A percentile compares a stretch with the other conserved stretches of the same genome.
Evolutionary conservation across 768 basidiomycete species (phyloP).

Genomic region (Phanerochaete carnosa): DNA sequence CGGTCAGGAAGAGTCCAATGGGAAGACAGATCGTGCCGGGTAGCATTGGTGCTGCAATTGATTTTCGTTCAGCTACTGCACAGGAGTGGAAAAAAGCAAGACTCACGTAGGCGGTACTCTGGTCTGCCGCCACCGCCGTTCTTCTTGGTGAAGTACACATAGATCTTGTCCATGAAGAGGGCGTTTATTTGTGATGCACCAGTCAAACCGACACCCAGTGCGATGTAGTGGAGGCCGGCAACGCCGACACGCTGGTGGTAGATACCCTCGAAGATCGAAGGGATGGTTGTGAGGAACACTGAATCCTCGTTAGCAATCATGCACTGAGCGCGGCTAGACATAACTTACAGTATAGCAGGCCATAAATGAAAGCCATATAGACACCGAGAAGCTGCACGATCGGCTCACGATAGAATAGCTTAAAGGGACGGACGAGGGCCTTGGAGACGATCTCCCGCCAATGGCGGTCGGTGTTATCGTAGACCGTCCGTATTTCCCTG

Average conservation of each 20-base stretch:
- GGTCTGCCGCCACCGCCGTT: conserved; percentile 53
- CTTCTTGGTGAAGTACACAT: conserved; percentile 45
- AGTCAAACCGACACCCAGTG: conserved; percentile 37
- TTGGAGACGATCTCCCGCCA: conserved; percentile 49
- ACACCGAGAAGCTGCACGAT: conserved; percentile 60
- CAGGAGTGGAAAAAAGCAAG: not conserved
- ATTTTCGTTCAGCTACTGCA: not conserved
- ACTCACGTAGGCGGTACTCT: conserved; percentile 49
- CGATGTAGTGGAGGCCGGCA: conserved; percentile 66
- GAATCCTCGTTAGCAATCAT: not conserved
- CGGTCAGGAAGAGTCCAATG: conserved; percentile 63
- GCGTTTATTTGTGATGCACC: conserved; percentile 52
- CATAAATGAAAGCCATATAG: conserved; percentile 68
- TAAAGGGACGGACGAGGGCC: conserved; percentile 61
- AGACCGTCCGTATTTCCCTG: conserved; percentile 44
- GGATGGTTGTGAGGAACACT: conserved; percentile 70
- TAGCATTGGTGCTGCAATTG: conserved; percentile 48
- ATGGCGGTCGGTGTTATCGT: conserved; percentile 34
- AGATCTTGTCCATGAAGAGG: conserved; percentile 52
- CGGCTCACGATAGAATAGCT: conserved; percentile 50
- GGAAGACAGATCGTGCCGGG: conserved; percentile 60
- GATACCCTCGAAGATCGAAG: conserved; percentile 48
- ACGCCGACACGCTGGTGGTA: conserved; percentile 59
- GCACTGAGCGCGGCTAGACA: not conserved
- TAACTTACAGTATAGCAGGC: conserved; percentile 26